A percentile compares a stretch with the other conserved stretches of the same genome.
These are phyloP conservation scores for Abeoforma whisleri DNA, from an alignment of 78 protist genomes.

Conservation along the genomic window DNA sequence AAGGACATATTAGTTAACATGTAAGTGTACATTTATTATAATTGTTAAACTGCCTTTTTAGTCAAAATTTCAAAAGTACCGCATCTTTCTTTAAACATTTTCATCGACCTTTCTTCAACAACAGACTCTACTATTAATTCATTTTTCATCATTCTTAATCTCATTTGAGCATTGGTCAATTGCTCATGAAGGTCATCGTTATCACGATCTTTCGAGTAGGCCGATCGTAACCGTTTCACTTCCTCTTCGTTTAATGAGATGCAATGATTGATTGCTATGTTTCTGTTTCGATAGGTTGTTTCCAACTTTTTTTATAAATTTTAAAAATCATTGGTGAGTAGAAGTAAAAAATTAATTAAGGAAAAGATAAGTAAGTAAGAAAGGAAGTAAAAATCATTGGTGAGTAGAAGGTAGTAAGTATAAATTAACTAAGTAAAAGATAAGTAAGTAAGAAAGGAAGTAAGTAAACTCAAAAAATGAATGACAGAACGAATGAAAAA, in stretches of 20 bases:
- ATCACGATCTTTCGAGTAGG: conserved; percentile 17
- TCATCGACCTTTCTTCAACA: conserved; percentile 30
- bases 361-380: no score
- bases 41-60: conserved; percentile 8
- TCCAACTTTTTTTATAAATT: no score
- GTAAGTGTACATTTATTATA: no score
- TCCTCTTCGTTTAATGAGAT: background rate
- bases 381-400: no score
- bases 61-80: background rate
- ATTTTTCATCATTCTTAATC: conserved; percentile 25
- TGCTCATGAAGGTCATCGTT: background rate
- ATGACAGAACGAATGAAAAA: no score
- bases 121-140: conserved; percentile 7
- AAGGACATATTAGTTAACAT: no score
- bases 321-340: no score
- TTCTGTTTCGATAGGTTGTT: background rate
- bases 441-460: no score
- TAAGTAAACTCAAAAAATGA: no score
- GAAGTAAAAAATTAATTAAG: no score
- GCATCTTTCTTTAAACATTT: conserved; percentile 24
- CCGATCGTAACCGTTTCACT: background rate
- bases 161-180: background rate
- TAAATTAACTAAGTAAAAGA: no score
- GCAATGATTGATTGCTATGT: conserved; percentile 3
- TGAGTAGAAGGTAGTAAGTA: no score